Evolutionary conservation across 2,329 filamentous ascomycete species (phyloP), one percentile per base, ranked within the genome.

Genomic region (Tolypocladium paradoxum): DNA sequence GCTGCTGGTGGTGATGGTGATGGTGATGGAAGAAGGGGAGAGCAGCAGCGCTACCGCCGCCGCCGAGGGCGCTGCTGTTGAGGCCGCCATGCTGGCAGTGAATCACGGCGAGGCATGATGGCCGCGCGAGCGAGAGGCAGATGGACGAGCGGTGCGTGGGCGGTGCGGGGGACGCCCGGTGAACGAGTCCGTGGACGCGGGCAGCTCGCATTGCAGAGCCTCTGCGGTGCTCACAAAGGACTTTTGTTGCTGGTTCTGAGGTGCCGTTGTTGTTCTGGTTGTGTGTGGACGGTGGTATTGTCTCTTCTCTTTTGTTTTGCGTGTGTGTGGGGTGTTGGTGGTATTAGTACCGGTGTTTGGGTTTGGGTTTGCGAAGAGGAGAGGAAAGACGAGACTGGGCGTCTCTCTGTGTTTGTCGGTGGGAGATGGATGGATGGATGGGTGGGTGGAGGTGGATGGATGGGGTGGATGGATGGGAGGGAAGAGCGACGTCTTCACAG

Each of bases 121-220:
- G 51, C 34, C 43, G 43, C 43, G 43, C 16, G 7, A 46, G 43
- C 43, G 43, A n/a, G 43, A 46, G 43, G 43, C 8, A 27, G 43
- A n/a, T 7, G 24, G 24, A 22, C 12, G 40, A 45, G 40, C 22
- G 14, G 16, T n/a, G 43, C 24, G 43, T 11, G 43, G 31, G 43
- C 16, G 43, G 43, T 43, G 56, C 38, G 34, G 57, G 53, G 33
- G 50, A 51, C 6, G 52, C 55, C 56, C 58, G 53, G 53, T 48
- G 54, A 47, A 56, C 50, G 35, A 61, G 55, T 55, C 58, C 60
- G 51, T 56, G 60, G 53, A 56, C 50, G 46, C 60, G 57, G 55
- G 55, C 51, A 53, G 54, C 53, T 50, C 56, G 50, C 62, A 64
- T 65, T 55, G 56, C 58, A 62, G 50, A 54, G 46, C 48, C 55